A percentile compares a stretch with the other conserved stretches of the same genome.
Conservation (phyloP, 768 basidiomycete species). For the Sarcodon aspratus region DNA sequence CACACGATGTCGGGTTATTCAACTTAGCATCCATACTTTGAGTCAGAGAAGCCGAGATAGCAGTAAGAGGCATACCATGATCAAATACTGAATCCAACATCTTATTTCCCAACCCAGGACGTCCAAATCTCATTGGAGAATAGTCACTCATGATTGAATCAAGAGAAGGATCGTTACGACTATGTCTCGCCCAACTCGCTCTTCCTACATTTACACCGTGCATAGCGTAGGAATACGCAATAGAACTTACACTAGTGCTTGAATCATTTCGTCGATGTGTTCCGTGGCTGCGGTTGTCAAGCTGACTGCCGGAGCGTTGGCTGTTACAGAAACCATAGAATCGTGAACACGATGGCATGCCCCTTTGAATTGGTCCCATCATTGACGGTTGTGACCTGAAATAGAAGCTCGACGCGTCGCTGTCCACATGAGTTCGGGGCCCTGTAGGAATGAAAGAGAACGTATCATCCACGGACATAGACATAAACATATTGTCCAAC, state of each 20-base stretch:
- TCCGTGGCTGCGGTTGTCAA: constrained; percentile 60
- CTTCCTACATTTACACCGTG: constrained; percentile 43
- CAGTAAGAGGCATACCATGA: constrained; percentile 39
- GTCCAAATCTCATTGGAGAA: constrained; percentile 41
- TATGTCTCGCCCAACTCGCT: constrained; percentile 47
- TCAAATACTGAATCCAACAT: constrained; percentile 63
- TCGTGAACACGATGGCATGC: constrained; percentile 60
- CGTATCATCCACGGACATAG: constrained; percentile 51
- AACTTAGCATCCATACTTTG: constrained; percentile 23
- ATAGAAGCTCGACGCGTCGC: constrained; percentile 72
- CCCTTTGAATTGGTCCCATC: constrained; percentile 23
- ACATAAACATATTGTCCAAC: constrained; percentile 48
- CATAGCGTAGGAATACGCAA: constrained; percentile 43
- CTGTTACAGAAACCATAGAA: too few species aligned
- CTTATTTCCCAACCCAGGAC: constrained; percentile 77
- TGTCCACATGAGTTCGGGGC: constrained; percentile 49
- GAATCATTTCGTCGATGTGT: constrained; percentile 45
- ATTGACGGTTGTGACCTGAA: constrained; percentile 32
- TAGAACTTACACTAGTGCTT: constrained; percentile 42
- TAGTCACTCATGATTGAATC: constrained; percentile 62
- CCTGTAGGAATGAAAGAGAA: constrained; percentile 45
- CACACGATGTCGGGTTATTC: constrained; percentile 31
- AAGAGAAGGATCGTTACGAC: constrained; percentile 38
- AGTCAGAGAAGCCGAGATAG: constrained; percentile 58
- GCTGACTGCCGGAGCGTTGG: too few species aligned